Percentiles rank a stretch among this genome's conserved stretches.
phyloP scores from a whole-genome alignment of 1,284 basidiomycete genomes.

The Cutaneotrichosporon cavernicola region DNA sequence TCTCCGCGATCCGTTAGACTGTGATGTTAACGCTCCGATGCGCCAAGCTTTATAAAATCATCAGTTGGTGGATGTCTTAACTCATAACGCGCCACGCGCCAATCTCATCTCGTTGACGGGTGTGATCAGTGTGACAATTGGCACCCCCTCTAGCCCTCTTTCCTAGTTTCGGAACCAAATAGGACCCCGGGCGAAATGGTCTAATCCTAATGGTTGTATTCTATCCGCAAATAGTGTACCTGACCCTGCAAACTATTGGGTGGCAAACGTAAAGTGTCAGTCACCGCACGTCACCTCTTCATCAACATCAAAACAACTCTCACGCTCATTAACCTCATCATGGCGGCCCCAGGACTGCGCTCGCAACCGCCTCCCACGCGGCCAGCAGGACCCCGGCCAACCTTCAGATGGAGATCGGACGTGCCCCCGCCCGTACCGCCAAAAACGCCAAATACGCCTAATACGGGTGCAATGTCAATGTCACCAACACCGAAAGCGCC shows the following conservation, averaged over 20 bases:
- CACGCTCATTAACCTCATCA: neutral
- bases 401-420: neutral
- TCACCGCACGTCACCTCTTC: neutral
- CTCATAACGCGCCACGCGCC: too few species aligned
- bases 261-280: neutral
- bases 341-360: neutral
- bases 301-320: neutral
- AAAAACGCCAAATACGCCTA: neutral
- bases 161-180: too few species aligned
- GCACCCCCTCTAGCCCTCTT: too few species aligned
- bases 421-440: neutral
- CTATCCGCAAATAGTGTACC: too few species aligned
- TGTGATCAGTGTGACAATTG: too few species aligned
- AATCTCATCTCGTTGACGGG: too few species aligned
- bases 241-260: neutral
- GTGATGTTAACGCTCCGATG: too few species aligned
- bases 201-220: too few species aligned
- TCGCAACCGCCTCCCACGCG: neutral
- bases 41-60: too few species aligned
- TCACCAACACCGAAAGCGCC: neutral
- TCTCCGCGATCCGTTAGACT: too few species aligned
- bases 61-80: too few species aligned
- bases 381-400: neutral
- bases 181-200: too few species aligned
- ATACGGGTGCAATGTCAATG: neutral